These are phyloP conservation scores for Aspergillus puulaauensis DNA, from an alignment of 2,329 filamentous ascomycete genomes.

Conservation along the genomic window DNA sequence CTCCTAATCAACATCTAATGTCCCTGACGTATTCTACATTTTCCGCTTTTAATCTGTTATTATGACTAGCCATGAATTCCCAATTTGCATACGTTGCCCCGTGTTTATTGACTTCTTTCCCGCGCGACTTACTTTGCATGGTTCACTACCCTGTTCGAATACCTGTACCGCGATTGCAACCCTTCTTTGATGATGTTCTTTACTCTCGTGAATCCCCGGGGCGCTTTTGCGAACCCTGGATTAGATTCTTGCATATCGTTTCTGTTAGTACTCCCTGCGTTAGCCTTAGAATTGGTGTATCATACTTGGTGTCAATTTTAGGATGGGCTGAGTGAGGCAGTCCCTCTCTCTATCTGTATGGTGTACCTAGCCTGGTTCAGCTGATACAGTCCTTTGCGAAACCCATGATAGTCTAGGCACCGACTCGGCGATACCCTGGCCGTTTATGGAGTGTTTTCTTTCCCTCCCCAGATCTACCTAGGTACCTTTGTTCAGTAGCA, in stretches of 20 bases:
- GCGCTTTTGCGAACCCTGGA: background rate
- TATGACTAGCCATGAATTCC: conserved; percentile 26
- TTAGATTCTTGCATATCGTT: conserved; percentile 3
- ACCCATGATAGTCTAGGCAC: too few species aligned
- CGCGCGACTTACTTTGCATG: conserved; percentile 13
- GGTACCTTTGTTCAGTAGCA: too few species aligned
- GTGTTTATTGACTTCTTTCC: conserved; percentile 14
- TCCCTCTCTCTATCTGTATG: background rate
- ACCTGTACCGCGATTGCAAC: background rate
- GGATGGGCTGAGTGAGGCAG: conserved; percentile 5
- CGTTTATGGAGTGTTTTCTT: too few species aligned
- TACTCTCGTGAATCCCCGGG: background rate
- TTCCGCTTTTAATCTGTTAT: conserved; percentile 6
- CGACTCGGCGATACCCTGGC: too few species aligned
- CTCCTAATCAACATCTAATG: background rate
- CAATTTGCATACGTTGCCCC: conserved; percentile 20
- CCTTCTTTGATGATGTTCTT: conserved; percentile 12
- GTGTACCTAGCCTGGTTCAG: background rate
- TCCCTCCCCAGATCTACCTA: too few species aligned
- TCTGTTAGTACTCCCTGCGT: background rate
- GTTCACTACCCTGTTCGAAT: conserved; percentile 15
- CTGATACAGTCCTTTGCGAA: background rate
- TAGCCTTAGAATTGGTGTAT: conserved; percentile 33
- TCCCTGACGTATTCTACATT: conserved; percentile 6
- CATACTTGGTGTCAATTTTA: conserved; percentile 22